Percentiles rank a stretch among this genome's conserved stretches.
phyloP scores from a whole-genome alignment of 2,329 filamentous ascomycete species.

The Botrytis aclada region DNA sequence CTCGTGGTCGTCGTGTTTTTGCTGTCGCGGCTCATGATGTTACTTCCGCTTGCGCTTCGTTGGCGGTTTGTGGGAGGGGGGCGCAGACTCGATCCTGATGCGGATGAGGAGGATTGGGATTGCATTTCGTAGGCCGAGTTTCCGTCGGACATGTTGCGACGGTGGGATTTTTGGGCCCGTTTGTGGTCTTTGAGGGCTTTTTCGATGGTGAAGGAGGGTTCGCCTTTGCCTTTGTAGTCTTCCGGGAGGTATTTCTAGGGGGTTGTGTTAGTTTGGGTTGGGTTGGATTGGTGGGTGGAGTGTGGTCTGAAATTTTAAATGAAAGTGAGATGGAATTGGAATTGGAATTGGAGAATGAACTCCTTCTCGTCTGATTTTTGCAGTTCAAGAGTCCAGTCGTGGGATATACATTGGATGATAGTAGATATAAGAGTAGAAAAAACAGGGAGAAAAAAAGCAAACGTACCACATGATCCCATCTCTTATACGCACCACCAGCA shows the following conservation, averaged over 20 bases:
- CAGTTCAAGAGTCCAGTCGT: neutral
- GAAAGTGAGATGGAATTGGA: neutral
- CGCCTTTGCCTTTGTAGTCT: slow-evolving; percentile 80
- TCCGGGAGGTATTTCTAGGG: slow-evolving; percentile 64
- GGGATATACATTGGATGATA: neutral
- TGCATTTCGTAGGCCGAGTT: slow-evolving; percentile 50
- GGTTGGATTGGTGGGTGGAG: neutral
- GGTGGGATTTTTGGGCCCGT: slow-evolving; percentile 29
- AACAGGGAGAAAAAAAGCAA: neutral
- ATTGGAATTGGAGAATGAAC: too few species aligned
- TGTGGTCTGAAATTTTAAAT: neutral
- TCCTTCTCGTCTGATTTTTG: neutral
- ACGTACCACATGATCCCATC: slow-evolving; percentile 71
- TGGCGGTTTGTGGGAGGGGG: slow-evolving; percentile 37
- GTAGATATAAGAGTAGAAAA: neutral
- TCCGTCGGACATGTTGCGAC: slow-evolving; percentile 31
- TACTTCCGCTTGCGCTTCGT: slow-evolving; percentile 44
- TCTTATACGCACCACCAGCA: slow-evolving; percentile 70
- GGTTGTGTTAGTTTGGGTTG: slow-evolving; percentile 13
- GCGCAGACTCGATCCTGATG: slow-evolving; percentile 10
- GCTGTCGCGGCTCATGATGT: slow-evolving; percentile 9
- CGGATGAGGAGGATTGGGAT: slow-evolving; percentile 30
- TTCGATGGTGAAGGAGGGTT: slow-evolving; percentile 71
- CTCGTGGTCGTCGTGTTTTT: neutral
- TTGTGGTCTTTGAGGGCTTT: slow-evolving; percentile 58